Conservation (phyloP, 2,329 filamentous ascomycete genomes). For the Colletotrichum phormii region DNA sequence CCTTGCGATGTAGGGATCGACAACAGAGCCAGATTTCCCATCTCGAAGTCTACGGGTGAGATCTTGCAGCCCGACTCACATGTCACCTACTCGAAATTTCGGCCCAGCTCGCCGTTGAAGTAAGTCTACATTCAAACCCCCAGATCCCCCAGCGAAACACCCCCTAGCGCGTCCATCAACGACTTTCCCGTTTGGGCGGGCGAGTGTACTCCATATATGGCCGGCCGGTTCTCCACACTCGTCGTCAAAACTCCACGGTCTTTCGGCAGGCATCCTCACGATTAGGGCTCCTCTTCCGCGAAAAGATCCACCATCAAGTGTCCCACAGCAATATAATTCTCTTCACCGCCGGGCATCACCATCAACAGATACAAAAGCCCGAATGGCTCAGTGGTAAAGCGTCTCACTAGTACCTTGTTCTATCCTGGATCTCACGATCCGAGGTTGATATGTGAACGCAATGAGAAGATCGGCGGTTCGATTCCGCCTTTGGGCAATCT, state of each 20-base stretch:
- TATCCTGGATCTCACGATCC: neutral
- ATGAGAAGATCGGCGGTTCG: slow-evolving; percentile 37
- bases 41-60: neutral
- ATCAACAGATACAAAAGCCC: slow-evolving; percentile 16
- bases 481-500: slow-evolving; percentile 34
- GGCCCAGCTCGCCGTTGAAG: neutral
- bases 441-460: neutral
- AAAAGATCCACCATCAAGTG: neutral
- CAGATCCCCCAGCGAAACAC: neutral
- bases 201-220: neutral
- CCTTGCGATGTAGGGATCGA: neutral
- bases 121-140: neutral
- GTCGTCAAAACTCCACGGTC: neutral
- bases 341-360: rapidly evolving
- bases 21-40: neutral
- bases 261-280: neutral
- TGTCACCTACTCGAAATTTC: neutral
- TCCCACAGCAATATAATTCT: neutral
- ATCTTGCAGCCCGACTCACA: neutral
- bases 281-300: neutral
- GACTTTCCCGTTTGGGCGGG: neutral
- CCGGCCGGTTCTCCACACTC: too few species aligned
- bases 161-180: neutral
- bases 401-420: slow-evolving; percentile 32
- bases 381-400: slow-evolving; percentile 37